Percentiles rank a stretch among this genome's conserved stretches.
These are phyloP conservation scores for Psilocybe azurescens DNA, from an alignment of 768 basidiomycete genomes.

Conservation along the genomic window DNA sequence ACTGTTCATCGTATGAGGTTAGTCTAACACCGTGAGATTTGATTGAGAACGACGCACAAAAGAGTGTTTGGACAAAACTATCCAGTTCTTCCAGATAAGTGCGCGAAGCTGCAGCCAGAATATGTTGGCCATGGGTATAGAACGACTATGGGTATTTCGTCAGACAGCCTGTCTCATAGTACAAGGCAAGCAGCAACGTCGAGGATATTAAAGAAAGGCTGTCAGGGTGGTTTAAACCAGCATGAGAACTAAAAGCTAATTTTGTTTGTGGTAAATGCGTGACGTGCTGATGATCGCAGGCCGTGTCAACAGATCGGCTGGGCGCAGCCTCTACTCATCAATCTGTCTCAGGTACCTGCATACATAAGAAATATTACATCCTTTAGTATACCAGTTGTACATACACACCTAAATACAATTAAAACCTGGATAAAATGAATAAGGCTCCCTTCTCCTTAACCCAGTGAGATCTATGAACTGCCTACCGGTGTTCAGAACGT, in stretches of 20 bases:
- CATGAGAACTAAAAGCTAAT: conserved; percentile 2
- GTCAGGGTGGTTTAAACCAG: background rate
- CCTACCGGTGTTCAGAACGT: too few species aligned
- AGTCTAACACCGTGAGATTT: background rate
- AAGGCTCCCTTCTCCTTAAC: too few species aligned
- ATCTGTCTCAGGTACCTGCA: background rate
- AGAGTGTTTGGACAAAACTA: conserved; percentile 68
- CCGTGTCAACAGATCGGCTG: background rate
- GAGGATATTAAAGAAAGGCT: background rate
- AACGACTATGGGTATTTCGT: background rate
- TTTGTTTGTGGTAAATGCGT: background rate
- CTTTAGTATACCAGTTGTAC: too few species aligned
- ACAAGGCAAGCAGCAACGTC: background rate
- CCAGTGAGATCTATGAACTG: too few species aligned
- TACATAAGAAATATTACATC: background rate
- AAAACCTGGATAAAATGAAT: too few species aligned
- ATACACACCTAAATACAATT: too few species aligned
- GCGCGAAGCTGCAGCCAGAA: conserved; percentile 68
- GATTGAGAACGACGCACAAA: conserved; percentile 41
- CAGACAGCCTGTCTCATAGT: too few species aligned
- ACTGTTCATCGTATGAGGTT: conserved; percentile 3
- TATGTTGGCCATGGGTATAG: conserved; percentile 36
- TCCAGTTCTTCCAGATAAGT: conserved; percentile 78
- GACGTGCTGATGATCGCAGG: background rate
- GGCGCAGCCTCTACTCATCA: background rate